Conservation (phyloP, 2,329 filamentous ascomycete species). For the Myrmaecium sp. region DNA sequence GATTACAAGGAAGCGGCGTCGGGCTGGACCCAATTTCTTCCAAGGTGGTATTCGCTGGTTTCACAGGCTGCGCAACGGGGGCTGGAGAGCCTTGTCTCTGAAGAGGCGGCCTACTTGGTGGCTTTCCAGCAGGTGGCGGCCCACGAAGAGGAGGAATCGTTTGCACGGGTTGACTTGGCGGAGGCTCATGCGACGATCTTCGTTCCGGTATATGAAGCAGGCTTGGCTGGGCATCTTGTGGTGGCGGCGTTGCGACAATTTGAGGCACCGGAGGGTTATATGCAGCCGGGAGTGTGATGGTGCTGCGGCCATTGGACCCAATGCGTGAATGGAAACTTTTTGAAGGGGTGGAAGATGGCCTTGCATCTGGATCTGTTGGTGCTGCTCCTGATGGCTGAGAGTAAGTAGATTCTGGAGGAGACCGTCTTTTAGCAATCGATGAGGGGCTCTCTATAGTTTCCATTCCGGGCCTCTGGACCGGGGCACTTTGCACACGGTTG, state of each 20-base stretch:
- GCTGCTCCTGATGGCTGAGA: no score
- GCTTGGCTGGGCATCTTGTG: constrained; percentile 8
- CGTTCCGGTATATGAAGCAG: constrained; percentile 30
- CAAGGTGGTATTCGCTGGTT: constrained; percentile 30
- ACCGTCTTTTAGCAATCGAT: constrained; percentile 28
- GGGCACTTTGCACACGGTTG: constrained; percentile 53
- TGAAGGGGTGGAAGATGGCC: no score
- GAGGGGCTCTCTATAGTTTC: constrained; percentile 39
- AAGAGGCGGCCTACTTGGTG: constrained; percentile 11
- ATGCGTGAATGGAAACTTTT: constrained; percentile 39
- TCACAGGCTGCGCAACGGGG: constrained; percentile 20
- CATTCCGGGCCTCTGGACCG: constrained; percentile 27
- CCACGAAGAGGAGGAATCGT: not conserved
- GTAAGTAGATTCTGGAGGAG: no score
- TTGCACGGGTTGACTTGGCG: constrained; percentile 9
- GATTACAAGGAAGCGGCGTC: constrained; percentile 51
- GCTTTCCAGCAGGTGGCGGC: constrained; percentile 3
- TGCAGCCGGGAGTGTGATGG: constrained; percentile 32
- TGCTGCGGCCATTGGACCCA: constrained; percentile 39
- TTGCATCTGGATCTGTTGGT: no score
- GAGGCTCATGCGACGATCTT: constrained; percentile 29
- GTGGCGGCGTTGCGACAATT: constrained; percentile 44
- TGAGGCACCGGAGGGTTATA: constrained; percentile 32
- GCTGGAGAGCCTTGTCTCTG: constrained; percentile 12
- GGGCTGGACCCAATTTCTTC: constrained; percentile 50